phyloP scores from a whole-genome alignment of 129 eudicot species.

The Flaveria sonorensis region DNA sequence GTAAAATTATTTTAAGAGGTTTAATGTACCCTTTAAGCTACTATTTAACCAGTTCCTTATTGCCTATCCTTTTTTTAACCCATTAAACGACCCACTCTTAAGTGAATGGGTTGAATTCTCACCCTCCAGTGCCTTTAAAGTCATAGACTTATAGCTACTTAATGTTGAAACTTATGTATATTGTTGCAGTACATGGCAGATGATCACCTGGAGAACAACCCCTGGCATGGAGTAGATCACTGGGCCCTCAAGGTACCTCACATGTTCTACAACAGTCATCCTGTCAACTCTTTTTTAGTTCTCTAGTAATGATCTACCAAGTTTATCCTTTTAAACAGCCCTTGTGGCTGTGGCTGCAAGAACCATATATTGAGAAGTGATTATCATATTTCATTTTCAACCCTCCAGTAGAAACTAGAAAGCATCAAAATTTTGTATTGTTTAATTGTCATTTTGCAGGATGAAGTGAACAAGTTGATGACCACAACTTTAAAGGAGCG shows the following conservation, averaged over 20 bases:
- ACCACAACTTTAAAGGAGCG: conserved; percentile 61
- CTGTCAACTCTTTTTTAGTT: conserved; percentile 5
- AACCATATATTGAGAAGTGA: conserved; percentile 8
- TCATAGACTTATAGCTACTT: not conserved
- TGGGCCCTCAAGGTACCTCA: conserved; percentile 79
- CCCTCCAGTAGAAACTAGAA: not conserved
- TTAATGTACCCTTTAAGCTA: not conserved
- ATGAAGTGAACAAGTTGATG: conserved; percentile 85
- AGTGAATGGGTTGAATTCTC: not conserved
- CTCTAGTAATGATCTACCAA: not conserved
- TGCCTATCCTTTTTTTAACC: not conserved
- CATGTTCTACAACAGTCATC: conserved; percentile 9
- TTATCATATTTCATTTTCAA: not conserved
- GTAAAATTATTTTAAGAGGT: not conserved
- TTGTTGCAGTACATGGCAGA: conserved; percentile 89
- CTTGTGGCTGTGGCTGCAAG: not conserved
- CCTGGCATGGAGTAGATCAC: conserved; percentile 91
- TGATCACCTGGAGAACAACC: conserved; percentile 70
- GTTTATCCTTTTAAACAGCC: not conserved
- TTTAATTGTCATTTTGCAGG: conserved; percentile 47
- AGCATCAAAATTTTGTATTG: not conserved
- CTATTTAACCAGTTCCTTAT: not conserved
- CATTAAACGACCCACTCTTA: not conserved
- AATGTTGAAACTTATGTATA: conserved; percentile 13
- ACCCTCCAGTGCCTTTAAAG: not conserved